phyloP scores from a whole-genome alignment of 2,329 filamentous ascomycete species.

The Colletotrichum truncatum region DNA sequence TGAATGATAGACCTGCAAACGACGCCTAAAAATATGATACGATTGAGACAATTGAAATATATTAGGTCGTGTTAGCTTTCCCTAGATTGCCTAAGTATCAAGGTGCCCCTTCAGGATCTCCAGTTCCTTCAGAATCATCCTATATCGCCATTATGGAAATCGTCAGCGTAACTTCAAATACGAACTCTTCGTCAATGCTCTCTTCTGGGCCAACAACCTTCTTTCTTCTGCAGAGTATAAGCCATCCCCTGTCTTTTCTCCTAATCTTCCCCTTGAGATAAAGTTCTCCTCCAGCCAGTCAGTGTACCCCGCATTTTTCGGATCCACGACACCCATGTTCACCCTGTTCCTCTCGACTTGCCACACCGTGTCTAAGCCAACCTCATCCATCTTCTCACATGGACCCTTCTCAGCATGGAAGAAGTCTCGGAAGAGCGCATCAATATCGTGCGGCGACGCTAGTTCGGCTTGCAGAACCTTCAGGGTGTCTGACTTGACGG shows the following conservation, averaged over 20 bases:
- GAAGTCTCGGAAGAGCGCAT: constrained; percentile 41
- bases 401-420: constrained; percentile 40
- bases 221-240: constrained; percentile 37
- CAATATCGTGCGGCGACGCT: constrained; percentile 41
- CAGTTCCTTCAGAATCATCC: neutral
- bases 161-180: neutral
- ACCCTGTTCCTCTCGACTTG: constrained; percentile 37
- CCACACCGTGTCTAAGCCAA: constrained; percentile 43
- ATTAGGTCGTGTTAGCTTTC: neutral
- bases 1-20: too few species aligned
- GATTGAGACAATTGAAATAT: neutral
- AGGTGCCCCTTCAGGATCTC: neutral
- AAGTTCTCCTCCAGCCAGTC: constrained; percentile 39
- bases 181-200: constrained; percentile 10
- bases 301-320: constrained; percentile 16
- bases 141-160: neutral
- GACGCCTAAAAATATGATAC: too few species aligned
- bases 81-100: neutral
- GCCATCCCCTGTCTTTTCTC: constrained; percentile 41
- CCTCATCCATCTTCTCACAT: constrained; percentile 43
- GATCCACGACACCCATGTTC: constrained; percentile 26
- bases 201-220: constrained; percentile 33
- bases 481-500: constrained; percentile 44
- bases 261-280: constrained; percentile 36
- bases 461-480: constrained; percentile 41